Evolutionary conservation across 2,329 filamentous ascomycete species (phyloP).

Genomic region (Colletotrichum sojae): DNA sequence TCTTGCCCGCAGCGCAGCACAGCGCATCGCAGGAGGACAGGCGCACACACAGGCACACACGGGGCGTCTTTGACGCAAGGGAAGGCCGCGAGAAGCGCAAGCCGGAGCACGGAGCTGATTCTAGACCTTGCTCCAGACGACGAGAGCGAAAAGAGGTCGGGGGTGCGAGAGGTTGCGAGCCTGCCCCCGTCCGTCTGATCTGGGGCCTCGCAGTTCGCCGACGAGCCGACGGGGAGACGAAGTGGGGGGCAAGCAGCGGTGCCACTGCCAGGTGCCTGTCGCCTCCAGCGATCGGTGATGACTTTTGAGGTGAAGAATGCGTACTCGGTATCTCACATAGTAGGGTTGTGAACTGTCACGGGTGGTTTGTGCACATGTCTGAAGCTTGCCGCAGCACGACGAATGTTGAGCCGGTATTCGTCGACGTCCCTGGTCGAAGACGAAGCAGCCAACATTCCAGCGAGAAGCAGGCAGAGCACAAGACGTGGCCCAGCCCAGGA

Average conservation of each 20-base stretch:
- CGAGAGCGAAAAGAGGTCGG: not conserved
- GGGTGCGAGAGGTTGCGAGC: not conserved
- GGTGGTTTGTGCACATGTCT: no score
- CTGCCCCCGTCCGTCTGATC: conserved; percentile 29
- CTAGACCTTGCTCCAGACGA: conserved; percentile 4
- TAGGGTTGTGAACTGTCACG: no score
- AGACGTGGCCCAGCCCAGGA: not conserved
- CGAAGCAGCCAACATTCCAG: not conserved
- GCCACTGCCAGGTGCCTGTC: conserved; percentile 13
- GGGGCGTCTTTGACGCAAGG: not conserved
- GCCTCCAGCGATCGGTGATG: not conserved
- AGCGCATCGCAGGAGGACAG: not conserved
- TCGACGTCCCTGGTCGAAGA: not conserved
- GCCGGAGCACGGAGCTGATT: not conserved
- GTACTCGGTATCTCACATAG: no score
- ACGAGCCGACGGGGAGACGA: conserved; percentile 33
- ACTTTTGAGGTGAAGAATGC: not conserved
- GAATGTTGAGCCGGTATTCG: no score
- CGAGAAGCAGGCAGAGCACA: not conserved
- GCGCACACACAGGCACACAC: not conserved
- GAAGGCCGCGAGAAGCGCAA: not conserved
- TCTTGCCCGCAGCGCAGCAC: not conserved
- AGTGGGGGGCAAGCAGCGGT: conserved; percentile 27
- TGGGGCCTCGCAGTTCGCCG: conserved; percentile 38
- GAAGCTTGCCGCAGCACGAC: no score